Conservation (phyloP, 306 rosid species). For the Dryas alaskensis region DNA sequence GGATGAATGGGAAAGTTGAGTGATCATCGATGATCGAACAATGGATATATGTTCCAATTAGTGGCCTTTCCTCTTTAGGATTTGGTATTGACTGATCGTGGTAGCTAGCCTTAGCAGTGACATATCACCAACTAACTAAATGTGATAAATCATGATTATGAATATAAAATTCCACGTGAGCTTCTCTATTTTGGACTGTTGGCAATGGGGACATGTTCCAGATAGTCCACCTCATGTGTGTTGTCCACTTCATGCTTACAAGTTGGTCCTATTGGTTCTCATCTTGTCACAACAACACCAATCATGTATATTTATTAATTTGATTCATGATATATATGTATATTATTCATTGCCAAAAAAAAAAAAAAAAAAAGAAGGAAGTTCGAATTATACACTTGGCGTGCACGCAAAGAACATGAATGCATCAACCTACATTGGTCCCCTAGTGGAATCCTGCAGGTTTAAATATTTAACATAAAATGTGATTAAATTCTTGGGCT, state of each 20-base stretch:
- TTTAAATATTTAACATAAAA: background rate
- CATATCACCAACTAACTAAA: background rate
- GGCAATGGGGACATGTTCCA: constrained; percentile 2
- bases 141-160: background rate
- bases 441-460: background rate
- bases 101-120: background rate
- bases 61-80: background rate
- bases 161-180: background rate
- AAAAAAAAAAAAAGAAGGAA: background rate
- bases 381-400: background rate
- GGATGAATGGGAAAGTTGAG: background rate
- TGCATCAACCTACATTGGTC: background rate
- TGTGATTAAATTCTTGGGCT: background rate
- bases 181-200: constrained; percentile 2
- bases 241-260: background rate
- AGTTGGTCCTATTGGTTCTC: background rate
- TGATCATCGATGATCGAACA: too few species aligned
- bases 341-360: background rate
- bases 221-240: background rate
- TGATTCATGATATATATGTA: background rate
- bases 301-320: background rate
- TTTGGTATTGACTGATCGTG: background rate
- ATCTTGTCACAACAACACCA: background rate
- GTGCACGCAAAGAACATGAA: background rate
- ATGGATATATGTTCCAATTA: background rate